A percentile compares a stretch with the other conserved stretches of the same genome.
phyloP scores from a whole-genome alignment of 2,329 filamentous ascomycete species.

The Hypoxylon rubiginosum region DNA sequence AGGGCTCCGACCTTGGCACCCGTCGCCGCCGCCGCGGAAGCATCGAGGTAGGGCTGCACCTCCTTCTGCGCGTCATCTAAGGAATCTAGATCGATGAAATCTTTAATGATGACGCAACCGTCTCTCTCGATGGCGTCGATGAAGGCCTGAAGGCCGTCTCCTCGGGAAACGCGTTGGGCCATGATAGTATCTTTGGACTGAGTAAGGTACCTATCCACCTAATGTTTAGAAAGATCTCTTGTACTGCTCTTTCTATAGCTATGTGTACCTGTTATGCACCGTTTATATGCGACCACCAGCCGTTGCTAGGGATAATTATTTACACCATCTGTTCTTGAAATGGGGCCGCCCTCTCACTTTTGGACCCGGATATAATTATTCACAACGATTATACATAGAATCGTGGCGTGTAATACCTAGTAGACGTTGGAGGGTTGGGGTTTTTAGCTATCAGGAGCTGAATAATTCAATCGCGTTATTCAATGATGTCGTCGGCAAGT shows the following conservation, averaged over 20 bases:
- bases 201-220: too few species aligned
- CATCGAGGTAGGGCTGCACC: slow-evolving; percentile 42
- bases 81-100: slow-evolving; percentile 49
- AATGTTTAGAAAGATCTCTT: not conserved
- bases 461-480: not conserved
- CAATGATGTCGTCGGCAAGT: not conserved
- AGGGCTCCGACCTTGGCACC: slow-evolving; percentile 42
- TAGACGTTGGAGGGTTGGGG: not conserved
- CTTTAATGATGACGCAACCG: slow-evolving; percentile 52
- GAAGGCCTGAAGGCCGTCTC: slow-evolving; percentile 37
- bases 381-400: not conserved
- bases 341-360: not conserved
- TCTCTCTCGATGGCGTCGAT: slow-evolving; percentile 52
- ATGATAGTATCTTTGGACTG: not conserved
- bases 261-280: not conserved
- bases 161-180: not conserved
- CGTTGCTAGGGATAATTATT: not conserved
- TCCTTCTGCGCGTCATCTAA: slow-evolving; percentile 47
- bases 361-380: not conserved
- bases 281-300: not conserved
- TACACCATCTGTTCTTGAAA: not conserved
- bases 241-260: not conserved
- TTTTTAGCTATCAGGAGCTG: not conserved
- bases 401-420: not conserved
- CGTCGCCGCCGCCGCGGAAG: slow-evolving; percentile 18